These are phyloP conservation scores for Amaranthus cruentus DNA, from an alignment of 148 eudicot species.

Conservation along the genomic window DNA sequence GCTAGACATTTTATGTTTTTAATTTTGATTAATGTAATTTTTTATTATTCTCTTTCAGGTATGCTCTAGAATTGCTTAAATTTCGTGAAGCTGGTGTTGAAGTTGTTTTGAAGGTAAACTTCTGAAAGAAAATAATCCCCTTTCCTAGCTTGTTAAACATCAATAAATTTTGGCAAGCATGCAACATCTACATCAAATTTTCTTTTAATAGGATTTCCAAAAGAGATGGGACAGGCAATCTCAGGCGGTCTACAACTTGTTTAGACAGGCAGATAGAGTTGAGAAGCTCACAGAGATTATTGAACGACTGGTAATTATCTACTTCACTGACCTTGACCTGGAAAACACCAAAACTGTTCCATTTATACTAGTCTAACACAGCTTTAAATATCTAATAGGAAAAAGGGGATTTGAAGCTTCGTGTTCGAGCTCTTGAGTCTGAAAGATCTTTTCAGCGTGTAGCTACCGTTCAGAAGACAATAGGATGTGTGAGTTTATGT, in stretches of 20 bases:
- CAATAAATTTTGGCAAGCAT: constrained; percentile 3
- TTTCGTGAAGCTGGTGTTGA: constrained; percentile 98
- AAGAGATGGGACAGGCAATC: constrained; percentile 95
- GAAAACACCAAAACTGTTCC: background rate
- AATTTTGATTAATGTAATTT: background rate
- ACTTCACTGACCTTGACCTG: background rate
- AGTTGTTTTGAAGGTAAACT: constrained; percentile 69
- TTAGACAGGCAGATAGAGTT: constrained; percentile 93
- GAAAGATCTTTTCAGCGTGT: constrained; percentile 97
- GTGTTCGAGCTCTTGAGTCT: constrained; percentile 91
- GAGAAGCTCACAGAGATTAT: constrained; percentile 74
- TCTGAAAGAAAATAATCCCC: background rate
- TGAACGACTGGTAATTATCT: constrained; percentile 71
- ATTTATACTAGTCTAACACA: constrained; percentile 3
- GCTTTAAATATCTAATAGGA: constrained; percentile 41
- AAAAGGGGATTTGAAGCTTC: constrained; percentile 96
- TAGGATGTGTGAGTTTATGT: constrained; percentile 73
- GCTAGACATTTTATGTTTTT: background rate
- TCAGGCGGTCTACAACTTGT: constrained; percentile 85
- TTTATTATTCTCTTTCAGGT: constrained; percentile 38
- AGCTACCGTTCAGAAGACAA: constrained; percentile 89
- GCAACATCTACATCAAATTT: background rate
- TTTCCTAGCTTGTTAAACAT: background rate
- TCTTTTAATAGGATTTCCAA: constrained; percentile 64
- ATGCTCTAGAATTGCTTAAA: constrained; percentile 87